Base-by-base conservation (phyloP, 73 alveolate genomes). In the Uronychia setigera region DNA sequence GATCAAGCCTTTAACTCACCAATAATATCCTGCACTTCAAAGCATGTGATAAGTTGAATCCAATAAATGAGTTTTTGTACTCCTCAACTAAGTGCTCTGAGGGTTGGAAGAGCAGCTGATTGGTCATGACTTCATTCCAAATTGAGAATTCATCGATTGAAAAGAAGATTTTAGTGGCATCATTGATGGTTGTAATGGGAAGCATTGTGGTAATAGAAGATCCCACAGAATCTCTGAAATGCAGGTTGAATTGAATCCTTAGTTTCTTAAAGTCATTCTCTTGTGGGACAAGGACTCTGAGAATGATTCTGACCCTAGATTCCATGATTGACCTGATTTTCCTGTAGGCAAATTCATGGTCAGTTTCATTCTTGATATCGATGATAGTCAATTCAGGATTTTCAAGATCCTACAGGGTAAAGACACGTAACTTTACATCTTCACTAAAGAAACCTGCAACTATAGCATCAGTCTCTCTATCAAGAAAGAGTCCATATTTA, bases 201-300 rank as follows among this genome's bases (percentile, higher is more conserved):
- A 76, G 59, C 35, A 89, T 58, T 0, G 95, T 35, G n/a, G 85
- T 58, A 26, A 78, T 76, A 0, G 76, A 59, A 0, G 80, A 81
- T 11, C 31, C 81, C 33, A 67, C 80, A 26, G 59, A 78, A 32
- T 28, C 84, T 32, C 82, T 83, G 77, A 60, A 84, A 74, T 89
- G 95, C 88, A 89, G 11, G 79, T 89, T 89, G 82, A 89, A 89
- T 59, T 84, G 80, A 28, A 89, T 82, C 35, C 79, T 87, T 0
- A 60, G 35, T 67, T 76, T 59, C 74, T 84, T 89, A 46, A 60
- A 89, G 76, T 57, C 35, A 0, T 19, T 26, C 31, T 89, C 95
- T 1, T 78, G 57, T 5, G 95, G 95, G 32, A 86, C 57, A 0
- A 89, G 46, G 1, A 89, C 35, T 60, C 86, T 77, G 14, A 89